Evolutionary conservation across 371 early-diverging fungal species (phyloP).

Genomic region (Mortierella sp.): DNA sequence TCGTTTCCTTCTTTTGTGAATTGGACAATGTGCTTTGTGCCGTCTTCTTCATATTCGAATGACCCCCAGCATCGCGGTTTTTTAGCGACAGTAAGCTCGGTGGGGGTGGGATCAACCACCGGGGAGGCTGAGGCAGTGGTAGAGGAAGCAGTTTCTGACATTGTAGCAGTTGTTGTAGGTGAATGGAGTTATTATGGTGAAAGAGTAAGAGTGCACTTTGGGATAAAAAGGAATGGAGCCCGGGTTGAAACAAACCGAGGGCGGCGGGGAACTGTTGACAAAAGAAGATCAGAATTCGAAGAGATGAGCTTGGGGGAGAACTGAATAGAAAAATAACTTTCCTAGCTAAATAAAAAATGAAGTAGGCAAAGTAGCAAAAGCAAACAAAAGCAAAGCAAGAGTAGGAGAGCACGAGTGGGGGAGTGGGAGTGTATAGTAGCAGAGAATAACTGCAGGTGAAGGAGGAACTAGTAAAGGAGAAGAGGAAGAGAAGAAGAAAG

Average conservation of each 20-base stretch:
- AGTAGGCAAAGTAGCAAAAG: not conserved
- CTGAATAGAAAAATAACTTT: not conserved
- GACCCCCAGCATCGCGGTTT: slow-evolving; percentile 48
- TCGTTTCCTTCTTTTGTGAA: slow-evolving; percentile 53
- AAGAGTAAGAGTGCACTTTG: not conserved
- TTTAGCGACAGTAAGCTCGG: not conserved
- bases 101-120: not conserved
- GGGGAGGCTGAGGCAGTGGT: not conserved
- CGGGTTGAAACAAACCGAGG: slow-evolving; percentile 5
- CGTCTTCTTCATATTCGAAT: slow-evolving; percentile 39
- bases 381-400: not conserved
- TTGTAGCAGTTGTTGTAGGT: not conserved
- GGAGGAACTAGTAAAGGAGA: not conserved
- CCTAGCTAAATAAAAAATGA: not conserved
- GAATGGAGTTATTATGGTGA: not conserved
- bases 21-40: slow-evolving; percentile 30
- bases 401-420: too few relatives aligned
- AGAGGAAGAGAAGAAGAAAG: not conserved
- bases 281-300: slow-evolving; percentile 1
- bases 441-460: not conserved
- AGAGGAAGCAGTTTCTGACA: slow-evolving; percentile 2
- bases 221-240: not conserved
- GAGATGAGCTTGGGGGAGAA: not conserved
- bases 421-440: not conserved
- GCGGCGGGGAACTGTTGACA: not conserved